Percentiles rank a stretch among this genome's conserved stretches.
Conservation (phyloP, 2,329 filamentous ascomycete genomes). For the Orbilia blumenaviensis region DNA sequence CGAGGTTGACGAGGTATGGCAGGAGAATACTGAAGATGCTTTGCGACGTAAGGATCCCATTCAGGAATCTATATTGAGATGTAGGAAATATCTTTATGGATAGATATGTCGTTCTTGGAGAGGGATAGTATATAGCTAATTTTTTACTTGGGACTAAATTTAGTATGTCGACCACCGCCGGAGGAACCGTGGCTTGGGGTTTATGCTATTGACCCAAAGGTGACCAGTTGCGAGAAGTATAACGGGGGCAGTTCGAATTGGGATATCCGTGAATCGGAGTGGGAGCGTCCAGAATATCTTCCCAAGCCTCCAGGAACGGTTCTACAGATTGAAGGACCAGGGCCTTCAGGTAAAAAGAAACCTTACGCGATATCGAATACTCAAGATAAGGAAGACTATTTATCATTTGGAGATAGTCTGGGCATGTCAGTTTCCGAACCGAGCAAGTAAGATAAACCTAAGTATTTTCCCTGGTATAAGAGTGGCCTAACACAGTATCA, state of each 20-base stretch:
- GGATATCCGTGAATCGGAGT: background rate
- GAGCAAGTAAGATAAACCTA: constrained; percentile 40
- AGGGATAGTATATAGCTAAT: background rate
- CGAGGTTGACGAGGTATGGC: constrained; percentile 23
- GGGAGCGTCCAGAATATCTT: constrained; percentile 4
- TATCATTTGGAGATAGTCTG: constrained; percentile 8
- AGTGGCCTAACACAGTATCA: background rate
- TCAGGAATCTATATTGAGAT: constrained; percentile 12
- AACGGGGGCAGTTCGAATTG: constrained; percentile 17
- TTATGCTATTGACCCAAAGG: constrained; percentile 28
- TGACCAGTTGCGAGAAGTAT: background rate
- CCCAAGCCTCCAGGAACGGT: constrained; percentile 16
- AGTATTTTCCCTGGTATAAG: no score
- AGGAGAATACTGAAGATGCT: constrained; percentile 17
- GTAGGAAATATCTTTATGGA: constrained; percentile 6
- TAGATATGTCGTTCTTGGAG: background rate
- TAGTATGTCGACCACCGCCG: constrained; percentile 45
- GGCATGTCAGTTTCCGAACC: background rate
- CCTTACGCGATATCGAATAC: constrained; percentile 25
- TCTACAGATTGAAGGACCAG: constrained; percentile 23
- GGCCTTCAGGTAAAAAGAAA: background rate
- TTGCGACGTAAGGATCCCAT: constrained; percentile 42
- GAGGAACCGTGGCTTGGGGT: constrained; percentile 36
- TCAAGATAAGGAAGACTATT: constrained; percentile 8
- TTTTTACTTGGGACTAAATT: background rate